Evolutionary conservation across 2,329 filamentous ascomycete genomes (phyloP).

Genomic region (Lojkania enalia): DNA sequence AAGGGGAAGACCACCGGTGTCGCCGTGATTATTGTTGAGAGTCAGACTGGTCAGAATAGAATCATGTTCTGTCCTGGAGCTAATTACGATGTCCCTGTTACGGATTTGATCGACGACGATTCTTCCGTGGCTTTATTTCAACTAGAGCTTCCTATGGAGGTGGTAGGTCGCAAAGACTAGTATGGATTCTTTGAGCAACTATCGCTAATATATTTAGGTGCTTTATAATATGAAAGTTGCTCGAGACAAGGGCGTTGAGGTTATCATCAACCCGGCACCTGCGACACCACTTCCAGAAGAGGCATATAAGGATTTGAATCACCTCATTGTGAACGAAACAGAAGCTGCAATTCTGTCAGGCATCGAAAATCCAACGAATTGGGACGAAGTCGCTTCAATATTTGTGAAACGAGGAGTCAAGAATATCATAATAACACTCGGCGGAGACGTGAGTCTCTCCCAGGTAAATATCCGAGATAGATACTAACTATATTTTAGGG

Average conservation of each 20-base stretch:
- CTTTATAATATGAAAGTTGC: constrained; percentile 43
- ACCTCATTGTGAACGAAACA: constrained; percentile 88
- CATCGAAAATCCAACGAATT: constrained; percentile 39
- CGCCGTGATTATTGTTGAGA: constrained; percentile 55
- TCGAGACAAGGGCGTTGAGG: constrained; percentile 45
- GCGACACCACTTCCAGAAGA: constrained; percentile 69
- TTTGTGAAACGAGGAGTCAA: constrained; percentile 72
- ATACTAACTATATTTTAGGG: constrained; percentile 26
- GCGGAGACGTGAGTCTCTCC: constrained; percentile 63
- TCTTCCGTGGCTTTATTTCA: constrained; percentile 52
- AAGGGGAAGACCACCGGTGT: constrained; percentile 52
- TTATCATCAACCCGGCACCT: constrained; percentile 81
- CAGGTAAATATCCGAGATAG: neutral
- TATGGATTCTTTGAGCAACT: neutral
- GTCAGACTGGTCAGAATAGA: constrained; percentile 52
- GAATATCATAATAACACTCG: constrained; percentile 83
- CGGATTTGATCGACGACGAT: constrained; percentile 45
- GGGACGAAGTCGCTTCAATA: constrained; percentile 38
- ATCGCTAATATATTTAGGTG: constrained; percentile 24
- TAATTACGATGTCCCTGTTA: constrained; percentile 46
- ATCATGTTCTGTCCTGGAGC: constrained; percentile 55
- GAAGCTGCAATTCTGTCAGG: constrained; percentile 77
- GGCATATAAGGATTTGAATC: constrained; percentile 69
- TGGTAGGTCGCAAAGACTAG: constrained; percentile 29
- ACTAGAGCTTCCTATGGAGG: constrained; percentile 51